These are phyloP conservation scores for Cercospora sp. DNA, from an alignment of 2,329 filamentous ascomycete genomes.

Conservation along the genomic window DNA sequence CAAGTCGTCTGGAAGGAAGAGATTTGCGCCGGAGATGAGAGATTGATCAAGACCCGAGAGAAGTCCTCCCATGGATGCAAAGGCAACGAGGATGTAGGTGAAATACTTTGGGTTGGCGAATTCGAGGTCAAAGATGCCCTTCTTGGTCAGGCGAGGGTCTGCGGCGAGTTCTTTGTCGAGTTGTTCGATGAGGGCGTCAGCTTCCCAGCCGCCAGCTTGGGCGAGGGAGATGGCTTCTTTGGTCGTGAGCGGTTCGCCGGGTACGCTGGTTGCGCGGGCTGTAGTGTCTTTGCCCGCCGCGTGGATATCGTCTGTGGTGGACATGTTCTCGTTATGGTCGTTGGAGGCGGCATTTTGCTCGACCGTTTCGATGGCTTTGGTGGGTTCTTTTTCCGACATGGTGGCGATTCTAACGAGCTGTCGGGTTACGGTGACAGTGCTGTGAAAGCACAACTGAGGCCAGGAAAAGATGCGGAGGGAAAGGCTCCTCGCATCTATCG, in stretches of 20 bases:
- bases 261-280: constrained; percentile 26
- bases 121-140: constrained; percentile 54
- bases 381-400: constrained; percentile 29
- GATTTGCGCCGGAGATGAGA: constrained; percentile 68
- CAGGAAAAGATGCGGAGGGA: neutral
- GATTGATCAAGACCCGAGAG: constrained; percentile 72
- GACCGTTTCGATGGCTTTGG: constrained; percentile 23
- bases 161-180: constrained; percentile 44
- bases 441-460: neutral
- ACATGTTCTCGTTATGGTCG: constrained; percentile 28
- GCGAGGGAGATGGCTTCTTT: constrained; percentile 39
- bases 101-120: constrained; percentile 65
- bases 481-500: neutral
- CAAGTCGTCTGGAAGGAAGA: constrained; percentile 63
- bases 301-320: constrained; percentile 28
- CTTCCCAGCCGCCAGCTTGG: constrained; percentile 43
- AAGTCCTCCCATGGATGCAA: constrained; percentile 73
- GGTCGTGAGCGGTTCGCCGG: constrained; percentile 31
- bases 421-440: neutral
- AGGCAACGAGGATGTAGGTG: constrained; percentile 67
- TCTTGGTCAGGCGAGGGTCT: constrained; percentile 33
- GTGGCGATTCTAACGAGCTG: neutral
- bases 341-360: constrained; percentile 12
- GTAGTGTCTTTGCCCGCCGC: constrained; percentile 33
- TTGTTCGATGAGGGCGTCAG: constrained; percentile 46